Evolutionary conservation across 2,329 filamentous ascomycete species (phyloP), one percentile per base, ranked within the genome.

Genomic region (Stromatinia cepivora): DNA sequence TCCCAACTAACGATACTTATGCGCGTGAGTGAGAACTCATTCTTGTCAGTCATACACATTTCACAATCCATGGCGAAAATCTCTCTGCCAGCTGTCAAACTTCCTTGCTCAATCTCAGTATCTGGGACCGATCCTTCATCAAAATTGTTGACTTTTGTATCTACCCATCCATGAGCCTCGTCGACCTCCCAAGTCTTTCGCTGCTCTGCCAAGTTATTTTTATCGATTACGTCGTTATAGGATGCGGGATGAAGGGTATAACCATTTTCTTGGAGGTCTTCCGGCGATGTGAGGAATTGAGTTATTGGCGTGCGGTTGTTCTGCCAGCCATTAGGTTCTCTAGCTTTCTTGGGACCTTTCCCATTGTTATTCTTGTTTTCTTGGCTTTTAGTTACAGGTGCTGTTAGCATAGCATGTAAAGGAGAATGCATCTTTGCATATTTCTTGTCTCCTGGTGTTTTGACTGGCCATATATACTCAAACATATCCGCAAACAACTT

Each of bases 51-150:
- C 81, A 93, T 89, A 79, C 94, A 97, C 95, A 99, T 99, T 80
- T 99, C 95, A 80, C 95, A 99, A 79, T 99, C 95, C 67, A 99
- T 84, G 1, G 93, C 90, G 62, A 96, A 82, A 15, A 97, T 82
- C 50, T 90, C 86, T 72, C 93, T 88, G 48, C 94, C 95, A 42
- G 88, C 92, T 0, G 93, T 96, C 70, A 97, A 82, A 79, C 93
- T 94, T 68, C 93, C 94, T 74, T 89, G 82, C 79, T 97, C 85
- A 70, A 97, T 88, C 67, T 93, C 87, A 7, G 81, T 79, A 64
- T 93, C 90, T 3, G 90, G 87, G 9, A 90, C 85, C 62, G 86
- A 80, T 4, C 89, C 92, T 45, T 92, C 90, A 59, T 89, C 86
- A 10, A 93, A 81, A 54, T 80, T 84, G 53, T 86, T 81, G 36